Conservation (phyloP, 208 protist genomes). For the Wallacemonas rigidus region DNA sequence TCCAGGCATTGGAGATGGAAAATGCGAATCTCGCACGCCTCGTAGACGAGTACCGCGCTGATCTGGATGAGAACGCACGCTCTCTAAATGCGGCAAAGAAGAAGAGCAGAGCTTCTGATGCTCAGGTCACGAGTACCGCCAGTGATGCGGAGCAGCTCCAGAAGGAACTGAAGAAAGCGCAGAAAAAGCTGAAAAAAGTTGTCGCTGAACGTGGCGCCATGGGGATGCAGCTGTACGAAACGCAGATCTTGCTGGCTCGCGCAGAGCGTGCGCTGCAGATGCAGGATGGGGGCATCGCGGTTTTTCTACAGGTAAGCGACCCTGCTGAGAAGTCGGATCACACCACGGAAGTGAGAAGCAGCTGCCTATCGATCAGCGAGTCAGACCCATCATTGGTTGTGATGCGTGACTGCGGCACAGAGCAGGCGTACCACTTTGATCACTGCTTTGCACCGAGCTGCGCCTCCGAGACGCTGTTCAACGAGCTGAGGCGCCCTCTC, state of each 20-base stretch:
- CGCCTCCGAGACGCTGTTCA: slow-evolving; percentile 30
- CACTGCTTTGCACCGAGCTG: slow-evolving; percentile 33
- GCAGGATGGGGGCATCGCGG: slow-evolving; percentile 43
- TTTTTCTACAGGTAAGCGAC: slow-evolving; percentile 25
- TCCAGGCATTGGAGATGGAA: slow-evolving; percentile 31
- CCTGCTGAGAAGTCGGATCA: background rate
- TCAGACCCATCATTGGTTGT: slow-evolving; percentile 37
- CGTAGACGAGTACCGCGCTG: slow-evolving; percentile 37
- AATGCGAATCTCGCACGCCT: slow-evolving; percentile 49
- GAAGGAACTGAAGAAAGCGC: slow-evolving; percentile 42
- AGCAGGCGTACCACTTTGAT: slow-evolving; percentile 37
- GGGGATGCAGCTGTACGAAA: slow-evolving; percentile 36
- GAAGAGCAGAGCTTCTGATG: slow-evolving; percentile 11
- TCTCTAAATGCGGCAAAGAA: slow-evolving; percentile 10
- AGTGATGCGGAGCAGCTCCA: slow-evolving; percentile 20
- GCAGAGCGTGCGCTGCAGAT: slow-evolving; percentile 34
- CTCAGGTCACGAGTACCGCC: background rate
- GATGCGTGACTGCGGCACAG: slow-evolving; percentile 42
- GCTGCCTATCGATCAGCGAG: slow-evolving; percentile 17
- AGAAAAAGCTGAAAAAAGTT: slow-evolving; percentile 46
- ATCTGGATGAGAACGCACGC: slow-evolving; percentile 22
- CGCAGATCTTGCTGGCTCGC: slow-evolving; percentile 33
- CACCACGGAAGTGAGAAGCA: too few relatives aligned
- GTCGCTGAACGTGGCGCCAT: slow-evolving; percentile 28
- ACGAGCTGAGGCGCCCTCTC: slow-evolving; percentile 37